Base-by-base conservation (phyloP, 805 yeast genomes). In the Blastobotrys robertii region DNA sequence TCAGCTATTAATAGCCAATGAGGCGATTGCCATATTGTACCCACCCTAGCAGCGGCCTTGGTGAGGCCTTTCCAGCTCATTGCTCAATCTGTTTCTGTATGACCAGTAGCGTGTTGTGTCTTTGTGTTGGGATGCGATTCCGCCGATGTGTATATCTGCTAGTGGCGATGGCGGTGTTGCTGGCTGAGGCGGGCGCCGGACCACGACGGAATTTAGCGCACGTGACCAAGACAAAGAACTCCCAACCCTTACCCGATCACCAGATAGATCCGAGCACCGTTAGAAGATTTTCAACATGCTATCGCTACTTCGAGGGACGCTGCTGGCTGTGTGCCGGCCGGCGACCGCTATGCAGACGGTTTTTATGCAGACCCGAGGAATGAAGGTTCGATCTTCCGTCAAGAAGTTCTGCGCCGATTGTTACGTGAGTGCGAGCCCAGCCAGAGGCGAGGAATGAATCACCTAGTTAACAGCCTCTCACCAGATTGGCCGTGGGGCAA, bases 331-430 rank as follows among this genome's bases (percentile, higher is more conserved):
- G 25, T 8, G 16, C 34, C 40, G 40, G 7, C 40, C 14, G 15
- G 32, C 34, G 11, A 30, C 16, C 32, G 25, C 25, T 10, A 10
- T 30, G 12, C 11, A 30, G 14, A 14, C 35, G n/a, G 13, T 45
- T 34, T 30, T 34, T 8, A 29, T 39, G 42, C 56, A 67, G 28
- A 54, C 65, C 4, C 77, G 97, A 63, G 80, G 87, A 3, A 87
- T 90, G 73, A 90, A 90, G 63, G 94, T 87, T 37, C 79, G 90
- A 63, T 79, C 97, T 4, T 76, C 97, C 1, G 94, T 92, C 43
- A 88, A 88, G 69, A 92, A 84, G 69, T 82, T 85, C 65, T 92
- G 98, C 63, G 72, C 81, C 32, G 92, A 85, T 61, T 92, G 98
- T 63, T 83, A 81, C 54, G 71, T 68, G 50, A 44, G 69, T 61